Base-by-base conservation (phyloP, 805 yeast genomes). In the Candida jianshihensis region DNA sequence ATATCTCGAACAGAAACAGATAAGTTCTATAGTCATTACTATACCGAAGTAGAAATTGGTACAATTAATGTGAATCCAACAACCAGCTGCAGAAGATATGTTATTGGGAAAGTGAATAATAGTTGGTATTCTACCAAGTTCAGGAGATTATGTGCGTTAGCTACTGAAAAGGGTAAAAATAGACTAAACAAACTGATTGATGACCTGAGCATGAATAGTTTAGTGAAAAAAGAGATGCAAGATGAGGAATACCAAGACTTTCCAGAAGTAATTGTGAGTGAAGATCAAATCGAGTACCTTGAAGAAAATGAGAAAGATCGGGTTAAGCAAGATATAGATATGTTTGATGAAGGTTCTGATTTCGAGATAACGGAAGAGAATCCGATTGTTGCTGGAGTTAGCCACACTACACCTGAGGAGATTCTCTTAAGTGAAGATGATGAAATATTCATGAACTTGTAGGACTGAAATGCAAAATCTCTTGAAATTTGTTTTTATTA, bases 21-120 rank as follows among this genome's bases (percentile, higher is more conserved):
- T 4, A 41, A 40, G n/a, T 51, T 51, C 31, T 39, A 48, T 26
- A 38, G 47, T 10, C 37, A 31, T 11, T 41, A 38, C 26, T 40
- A 34, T 19, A 35, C 43, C 8, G 30, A 33, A 4, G 37, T 31
- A 6, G 38, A 25, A 24, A 28, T 30, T 24, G 29, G 24, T 29
- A 13, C 13, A 4, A 13, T 47, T 8, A 20, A 15, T 12, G 17
- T 35, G 4, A 40, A 50, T 25, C 53, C 51, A n/a, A 18, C 32
- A 17, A 13, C 29, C 2, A 35, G 48, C 2, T 41, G 37, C 3
- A 42, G 33, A 27, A 31, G 47, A 19, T 36, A 39, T 15, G 39
- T 36, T 1, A 25, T 16, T 30, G 47, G 45, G 3, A 32, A 35
- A 11, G 19, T 52, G 10, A 33, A 40, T 1, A 45, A 52, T 14